Conservation (phyloP, 257 asterid genomes). For the Petunia axillaris region DNA sequence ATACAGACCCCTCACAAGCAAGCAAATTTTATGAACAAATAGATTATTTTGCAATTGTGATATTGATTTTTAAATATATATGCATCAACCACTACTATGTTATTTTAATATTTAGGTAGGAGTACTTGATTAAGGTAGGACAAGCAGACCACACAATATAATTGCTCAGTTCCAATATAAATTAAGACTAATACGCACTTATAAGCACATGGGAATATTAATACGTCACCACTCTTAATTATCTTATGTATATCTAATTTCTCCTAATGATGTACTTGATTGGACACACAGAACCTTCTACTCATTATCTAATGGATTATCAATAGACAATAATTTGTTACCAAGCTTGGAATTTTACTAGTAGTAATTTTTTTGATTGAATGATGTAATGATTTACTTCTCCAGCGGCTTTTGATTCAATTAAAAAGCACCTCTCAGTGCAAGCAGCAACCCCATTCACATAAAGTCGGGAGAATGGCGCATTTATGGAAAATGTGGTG, state of each 20-base stretch:
- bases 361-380: neutral
- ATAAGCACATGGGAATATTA: too few species aligned
- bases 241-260: neutral
- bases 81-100: neutral
- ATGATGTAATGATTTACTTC: neutral
- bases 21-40: too few species aligned
- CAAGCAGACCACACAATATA: slow-evolving; percentile 1
- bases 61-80: too few species aligned
- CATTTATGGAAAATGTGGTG: too few species aligned
- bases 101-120: neutral
- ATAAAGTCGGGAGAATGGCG: too few species aligned
- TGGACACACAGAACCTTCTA: slow-evolving; percentile 5
- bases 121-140: neutral
- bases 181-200: too few species aligned
- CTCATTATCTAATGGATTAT: neutral
- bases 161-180: neutral
- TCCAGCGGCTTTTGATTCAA: too few species aligned
- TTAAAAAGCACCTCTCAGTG: too few species aligned
- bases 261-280: neutral
- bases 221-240: too few species aligned
- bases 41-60: too few species aligned
- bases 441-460: too few species aligned
- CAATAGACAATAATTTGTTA: neutral
- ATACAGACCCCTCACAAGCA: too few species aligned
- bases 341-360: neutral